These are phyloP conservation scores for Lineolata rhizophorae DNA, from an alignment of 495 filamentous ascomycete genomes.

Conservation along the genomic window DNA sequence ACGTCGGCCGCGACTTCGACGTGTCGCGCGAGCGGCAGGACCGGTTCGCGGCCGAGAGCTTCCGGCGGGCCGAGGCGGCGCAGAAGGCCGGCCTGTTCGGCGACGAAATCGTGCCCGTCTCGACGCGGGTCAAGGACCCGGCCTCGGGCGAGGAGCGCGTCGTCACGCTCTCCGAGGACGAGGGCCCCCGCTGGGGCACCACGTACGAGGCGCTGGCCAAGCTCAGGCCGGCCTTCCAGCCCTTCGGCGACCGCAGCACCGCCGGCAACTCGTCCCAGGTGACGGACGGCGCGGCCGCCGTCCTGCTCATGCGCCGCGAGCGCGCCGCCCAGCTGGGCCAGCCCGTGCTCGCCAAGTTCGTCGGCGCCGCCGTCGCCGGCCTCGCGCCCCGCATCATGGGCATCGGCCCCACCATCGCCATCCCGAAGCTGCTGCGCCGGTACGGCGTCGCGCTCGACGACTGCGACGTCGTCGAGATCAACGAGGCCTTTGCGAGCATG, in stretches of 20 bases:
- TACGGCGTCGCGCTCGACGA: conserved; percentile 61
- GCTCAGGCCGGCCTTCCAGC: conserved; percentile 77
- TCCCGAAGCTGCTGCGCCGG: conserved; percentile 78
- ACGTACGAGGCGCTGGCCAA: conserved; percentile 63
- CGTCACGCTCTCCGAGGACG: conserved; percentile 62
- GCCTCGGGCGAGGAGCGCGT: conserved; percentile 57
- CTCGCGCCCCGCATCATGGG: conserved; percentile 90
- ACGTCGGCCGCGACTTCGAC: conserved; percentile 80
- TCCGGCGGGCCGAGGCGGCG: conserved; percentile 62
- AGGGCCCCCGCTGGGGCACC: conserved; percentile 75
- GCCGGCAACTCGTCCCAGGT: conserved; percentile 95
- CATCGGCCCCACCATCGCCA: conserved; percentile 80
- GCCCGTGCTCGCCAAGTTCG: conserved; percentile 87
- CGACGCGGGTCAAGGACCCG: conserved; percentile 56
- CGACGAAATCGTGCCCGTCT: conserved; percentile 85
- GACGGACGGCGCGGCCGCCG: conserved; percentile 80
- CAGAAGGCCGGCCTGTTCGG: conserved; percentile 88
- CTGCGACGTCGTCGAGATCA: conserved; percentile 78
- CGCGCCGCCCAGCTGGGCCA: conserved; percentile 71
- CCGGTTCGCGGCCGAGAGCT: conserved; percentile 66
- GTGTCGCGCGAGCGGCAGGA: conserved; percentile 66
- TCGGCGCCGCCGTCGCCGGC: conserved; percentile 75
- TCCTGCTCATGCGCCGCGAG: conserved; percentile 85
- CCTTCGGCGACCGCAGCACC: conserved; percentile 70
- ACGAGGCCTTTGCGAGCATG: conserved; percentile 97